Percentiles rank a stretch among this genome's conserved stretches.
These are phyloP conservation scores for Scenedesmus sp. DNA, from an alignment of 163 green algal genomes.

Conservation along the genomic window DNA sequence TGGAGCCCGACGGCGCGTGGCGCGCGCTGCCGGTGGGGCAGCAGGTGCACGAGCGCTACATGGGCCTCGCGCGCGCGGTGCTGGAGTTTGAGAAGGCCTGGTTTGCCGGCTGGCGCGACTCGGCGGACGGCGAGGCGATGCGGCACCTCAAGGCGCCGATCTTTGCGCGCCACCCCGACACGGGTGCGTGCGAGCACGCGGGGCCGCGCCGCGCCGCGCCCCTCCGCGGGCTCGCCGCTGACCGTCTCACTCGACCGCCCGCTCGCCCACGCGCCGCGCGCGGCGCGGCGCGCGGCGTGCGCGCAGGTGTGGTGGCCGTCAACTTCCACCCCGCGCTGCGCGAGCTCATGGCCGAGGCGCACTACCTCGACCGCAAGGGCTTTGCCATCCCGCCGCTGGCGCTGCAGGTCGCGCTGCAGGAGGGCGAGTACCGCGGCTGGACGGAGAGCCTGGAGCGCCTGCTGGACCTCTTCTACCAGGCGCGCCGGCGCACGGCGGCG, in stretches of 20 bases:
- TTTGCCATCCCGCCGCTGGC: slow-evolving; percentile 83
- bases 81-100: slow-evolving; percentile 82
- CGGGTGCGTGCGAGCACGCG: slow-evolving; percentile 28
- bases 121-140: slow-evolving; percentile 72
- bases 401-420: slow-evolving; percentile 77
- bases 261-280: too few species aligned
- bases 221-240: background rate
- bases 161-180: slow-evolving; percentile 63
- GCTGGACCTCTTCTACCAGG: slow-evolving; percentile 77
- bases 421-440: slow-evolving; percentile 79
- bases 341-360: slow-evolving; percentile 83
- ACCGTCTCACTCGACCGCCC: too few species aligned
- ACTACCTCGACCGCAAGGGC: slow-evolving; percentile 88
- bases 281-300: background rate
- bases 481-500: slow-evolving; percentile 34
- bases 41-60: slow-evolving; percentile 61
- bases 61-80: slow-evolving; percentile 63
- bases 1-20: slow-evolving; percentile 63
- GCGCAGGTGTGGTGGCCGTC: slow-evolving; percentile 63
- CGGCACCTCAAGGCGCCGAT: slow-evolving; percentile 85
- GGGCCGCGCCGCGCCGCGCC: background rate
- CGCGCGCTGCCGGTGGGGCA: slow-evolving; percentile 33
- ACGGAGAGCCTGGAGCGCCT: slow-evolving; percentile 76
- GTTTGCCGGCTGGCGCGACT: slow-evolving; percentile 78
- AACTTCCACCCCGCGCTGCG: slow-evolving; percentile 85